Percentiles rank a stretch among this genome's conserved stretches.
These are phyloP conservation scores for Kurtzmaniella quercitrusa DNA, from an alignment of 1,139 yeast species.

Conservation along the genomic window DNA sequence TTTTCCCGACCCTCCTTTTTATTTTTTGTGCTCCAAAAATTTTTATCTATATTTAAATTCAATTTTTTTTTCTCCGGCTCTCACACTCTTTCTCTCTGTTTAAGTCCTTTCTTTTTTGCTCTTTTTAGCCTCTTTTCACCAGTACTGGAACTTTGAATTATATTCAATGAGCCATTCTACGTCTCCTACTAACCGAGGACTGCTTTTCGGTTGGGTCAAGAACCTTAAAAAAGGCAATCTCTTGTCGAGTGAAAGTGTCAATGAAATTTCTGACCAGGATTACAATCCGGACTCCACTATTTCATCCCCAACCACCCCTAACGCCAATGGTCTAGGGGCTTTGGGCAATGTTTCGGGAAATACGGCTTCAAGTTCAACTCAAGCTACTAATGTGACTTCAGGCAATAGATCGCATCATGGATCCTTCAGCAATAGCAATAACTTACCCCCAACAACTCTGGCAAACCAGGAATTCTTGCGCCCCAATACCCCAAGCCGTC, in stretches of 20 bases:
- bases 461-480: constrained; percentile 33
- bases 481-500: constrained; percentile 43
- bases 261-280: constrained; percentile 36
- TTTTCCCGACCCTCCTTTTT: too few species aligned
- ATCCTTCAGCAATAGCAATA: not conserved
- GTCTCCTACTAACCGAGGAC: constrained; percentile 39
- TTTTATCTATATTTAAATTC: not conserved
- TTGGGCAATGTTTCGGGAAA: not conserved
- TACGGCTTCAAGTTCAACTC: not conserved
- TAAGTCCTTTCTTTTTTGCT: not conserved
- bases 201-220: constrained; percentile 49
- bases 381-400: not conserved
- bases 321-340: not conserved
- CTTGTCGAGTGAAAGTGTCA: constrained; percentile 38
- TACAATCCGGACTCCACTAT: constrained; percentile 20
- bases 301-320: constrained; percentile 19
- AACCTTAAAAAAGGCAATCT: constrained; percentile 38
- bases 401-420: not conserved
- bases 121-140: not conserved
- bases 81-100: not conserved
- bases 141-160: not conserved
- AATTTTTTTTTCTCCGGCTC: not conserved
- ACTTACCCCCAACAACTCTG: not conserved
- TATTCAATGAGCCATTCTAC: constrained; percentile 36
- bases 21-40: not conserved